A percentile compares a stretch with the other conserved stretches of the same genome.
Conservation (phyloP, 106 monocot species). For the Dioscorea alata region DNA sequence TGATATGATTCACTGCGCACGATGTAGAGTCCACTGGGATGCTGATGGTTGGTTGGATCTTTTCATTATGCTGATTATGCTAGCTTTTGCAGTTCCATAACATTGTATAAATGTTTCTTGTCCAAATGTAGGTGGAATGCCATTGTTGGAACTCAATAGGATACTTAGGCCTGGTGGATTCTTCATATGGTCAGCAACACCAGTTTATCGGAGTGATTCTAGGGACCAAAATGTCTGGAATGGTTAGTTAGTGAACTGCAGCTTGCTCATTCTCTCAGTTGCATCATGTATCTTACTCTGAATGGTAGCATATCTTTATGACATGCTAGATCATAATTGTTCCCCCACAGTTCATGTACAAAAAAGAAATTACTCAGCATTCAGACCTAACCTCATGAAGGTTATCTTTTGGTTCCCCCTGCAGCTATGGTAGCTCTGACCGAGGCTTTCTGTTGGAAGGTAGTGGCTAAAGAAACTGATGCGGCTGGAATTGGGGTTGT, state of each 20-base stretch:
- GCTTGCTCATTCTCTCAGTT: background rate
- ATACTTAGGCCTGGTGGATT: conserved; percentile 86
- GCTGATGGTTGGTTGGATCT: conserved; percentile 59
- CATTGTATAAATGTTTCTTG: background rate
- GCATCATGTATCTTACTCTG: background rate
- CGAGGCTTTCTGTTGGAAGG: conserved; percentile 85
- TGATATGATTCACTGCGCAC: conserved; percentile 84
- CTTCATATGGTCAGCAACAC: conserved; percentile 97
- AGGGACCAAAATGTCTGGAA: conserved; percentile 69
- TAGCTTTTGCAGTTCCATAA: background rate
- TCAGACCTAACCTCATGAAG: no score
- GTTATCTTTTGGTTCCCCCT: conserved; percentile 4
- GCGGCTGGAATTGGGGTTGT: conserved; percentile 78
- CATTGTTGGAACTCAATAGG: conserved; percentile 89
- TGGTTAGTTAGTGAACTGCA: conserved; percentile 58
- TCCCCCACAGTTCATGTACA: no score
- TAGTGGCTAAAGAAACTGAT: conserved; percentile 55
- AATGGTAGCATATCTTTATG: no score
- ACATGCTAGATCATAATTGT: no score
- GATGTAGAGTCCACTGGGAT: conserved; percentile 88
- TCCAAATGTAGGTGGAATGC: conserved; percentile 63
- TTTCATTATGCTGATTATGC: background rate
- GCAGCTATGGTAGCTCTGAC: conserved; percentile 87
- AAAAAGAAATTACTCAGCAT: no score
- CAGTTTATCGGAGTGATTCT: conserved; percentile 74